Base-by-base conservation (phyloP, 495 filamentous ascomycete species). In the Aspergillus ostianus region DNA sequence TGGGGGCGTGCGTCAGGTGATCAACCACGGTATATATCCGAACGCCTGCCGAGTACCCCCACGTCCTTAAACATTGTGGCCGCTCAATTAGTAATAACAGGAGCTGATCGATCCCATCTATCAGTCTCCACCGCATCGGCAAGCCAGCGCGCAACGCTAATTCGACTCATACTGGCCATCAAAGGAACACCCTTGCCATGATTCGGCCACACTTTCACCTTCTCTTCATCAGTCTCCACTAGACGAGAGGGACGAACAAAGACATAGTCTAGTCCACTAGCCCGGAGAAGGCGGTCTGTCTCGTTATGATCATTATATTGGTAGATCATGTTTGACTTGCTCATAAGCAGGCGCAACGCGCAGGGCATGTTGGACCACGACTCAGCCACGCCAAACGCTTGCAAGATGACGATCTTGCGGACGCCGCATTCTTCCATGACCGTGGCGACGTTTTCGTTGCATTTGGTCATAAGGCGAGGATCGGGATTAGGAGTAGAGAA, bases 291-390 rank as follows among this genome's bases (percentile, higher is more conserved):
- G 48, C 66, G 61, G 48, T 76, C 77, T 21, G 75, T 67, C 36
- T 72, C 60, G 51, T 72, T 68, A 58, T 80, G 78, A 60, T 80
- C 78, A 20, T 73, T 72, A 49, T 78, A 76, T 51, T 73, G 70
- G 59, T 76, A 73, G 55, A 67, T 73, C 72, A 80, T 70, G 51
- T 79, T 80, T 56, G 75, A 75, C 65, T 70, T 75, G 59, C 65
- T 64, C 73, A 80, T 74, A 50, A 80, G 67, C 41, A 68, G 59
- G 32, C 69, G 74, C 51, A 71, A 53, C 51, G 74, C 27, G 55
- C 69, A 81, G 47, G 69, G 67, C 67, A 81, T 73, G 53, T 73
- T 76, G 18, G 55, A 60, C 78, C 78, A 81, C 36, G 78, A 81
- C 32, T 73, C 71, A 44, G 76, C 78, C 41, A 76, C 77, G 29